Evolutionary conservation across 495 filamentous ascomycete species (phyloP), one percentile per base, ranked within the genome.

Genomic region (Lasiosphaeris hirsuta): DNA sequence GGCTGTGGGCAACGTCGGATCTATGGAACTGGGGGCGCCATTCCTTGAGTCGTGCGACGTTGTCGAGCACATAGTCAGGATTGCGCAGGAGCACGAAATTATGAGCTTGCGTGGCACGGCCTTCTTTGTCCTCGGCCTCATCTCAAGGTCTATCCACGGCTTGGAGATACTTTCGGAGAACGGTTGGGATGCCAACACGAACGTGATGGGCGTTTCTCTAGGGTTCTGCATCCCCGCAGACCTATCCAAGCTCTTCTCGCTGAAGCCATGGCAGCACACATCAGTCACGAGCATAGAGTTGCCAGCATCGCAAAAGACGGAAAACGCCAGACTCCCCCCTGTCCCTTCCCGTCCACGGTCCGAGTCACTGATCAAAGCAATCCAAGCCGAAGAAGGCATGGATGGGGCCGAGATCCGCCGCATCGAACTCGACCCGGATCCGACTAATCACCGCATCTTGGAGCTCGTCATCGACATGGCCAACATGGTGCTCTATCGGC

Each of bases 1-100:
- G 94, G 94, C 94, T 0, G 90, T 98, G 8, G 94, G 95, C 23
- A 98, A 98, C 65, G 91, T 98, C 45, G 94, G 94, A 0, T 96
- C 91, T 3, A 98, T 98, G 95, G 92, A 96, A 63, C 84, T 97
- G 34, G 94, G 95, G 1, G 94, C 92, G 0, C 89, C 90, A 0
- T 98, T 98, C 71, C 79, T 98, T 3, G 90, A 93, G 68, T 86
- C 86, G 52, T 85, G 85, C 42, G 89, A 96, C 56, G 90, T 97
- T 33, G 89, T 97, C 23, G 81, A 86, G 65, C 81, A 84, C 55
- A 91, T 97, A 43, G 84, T 97, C 51, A 75, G 81, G 62, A 96
- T 98, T 68, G 95, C 94, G 2, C 86, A 95, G 64, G 77, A 75
- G 58, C 91, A 92, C 40, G 86, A 90, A 58, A 89, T 97, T 15